Base-by-base conservation (phyloP, 2,329 filamentous ascomycete genomes). In the Stagonosporopsis vannaccii region DNA sequence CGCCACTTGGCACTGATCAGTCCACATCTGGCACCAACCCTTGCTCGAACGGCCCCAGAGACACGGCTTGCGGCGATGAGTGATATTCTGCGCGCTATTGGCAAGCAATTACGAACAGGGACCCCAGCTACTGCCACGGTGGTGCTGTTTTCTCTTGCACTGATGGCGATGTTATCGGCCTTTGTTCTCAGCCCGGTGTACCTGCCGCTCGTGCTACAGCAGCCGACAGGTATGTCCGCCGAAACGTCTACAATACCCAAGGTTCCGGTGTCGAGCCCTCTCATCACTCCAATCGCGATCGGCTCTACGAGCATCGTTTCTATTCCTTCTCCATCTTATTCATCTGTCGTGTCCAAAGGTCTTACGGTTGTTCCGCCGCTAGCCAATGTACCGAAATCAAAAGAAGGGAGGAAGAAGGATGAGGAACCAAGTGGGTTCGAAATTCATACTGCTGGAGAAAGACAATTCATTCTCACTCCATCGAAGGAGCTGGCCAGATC, bases 381-480 rank as follows among this genome's bases (percentile, higher is more conserved):
- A 40, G 47, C 45, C 36, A 35, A 51, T 30, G 57, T 58, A 33
- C 52, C 56, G 4, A 59, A 54, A 36, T 39, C 36, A 30, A 59
- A 59, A 40, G 37, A 55, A 15, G 17, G 23, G 4, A 59, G 61
- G 53, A 56, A 60, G 22, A 62, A 66, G 35, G 35, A 43, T 12
- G 73, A 69, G 19, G 70, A 75, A 15, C 70, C 72, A 3, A 75
- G 78, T 35, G 69, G 72, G 11, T 85, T 84, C 64, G 79, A 83
- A 55, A 75, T 85, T n/a, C 78, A 83, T 56, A 76, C 80, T n/a
- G 77, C 84, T 58, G 82, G 81, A 5, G 80, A 84, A 57, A 79
- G 79, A 43, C 81, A 85, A 62, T 79, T 85, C 51, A 70, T 83
- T 39, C 75, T 86, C 45, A 80, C 79, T 39, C 79, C 82, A 8